These are phyloP conservation scores for Fusarium annulatum DNA, from an alignment of 2,329 filamentous ascomycete genomes.

Conservation along the genomic window DNA sequence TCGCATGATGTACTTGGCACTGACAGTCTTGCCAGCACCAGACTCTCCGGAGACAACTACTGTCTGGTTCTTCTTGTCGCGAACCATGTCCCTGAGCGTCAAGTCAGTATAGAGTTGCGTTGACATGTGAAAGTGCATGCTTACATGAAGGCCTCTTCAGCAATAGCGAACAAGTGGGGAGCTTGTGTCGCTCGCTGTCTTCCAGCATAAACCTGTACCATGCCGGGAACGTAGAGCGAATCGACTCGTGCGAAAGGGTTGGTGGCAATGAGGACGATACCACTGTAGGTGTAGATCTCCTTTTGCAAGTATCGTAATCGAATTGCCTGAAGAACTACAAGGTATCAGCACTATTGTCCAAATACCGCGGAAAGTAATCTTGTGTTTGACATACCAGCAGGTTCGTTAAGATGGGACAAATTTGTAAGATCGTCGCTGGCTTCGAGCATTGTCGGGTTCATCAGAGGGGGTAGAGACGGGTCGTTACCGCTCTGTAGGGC, in stretches of 20 bases:
- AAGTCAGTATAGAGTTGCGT: constrained; percentile 50
- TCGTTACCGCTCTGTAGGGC: constrained; percentile 83
- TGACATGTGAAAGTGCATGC: not conserved
- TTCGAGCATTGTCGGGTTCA: constrained; percentile 98
- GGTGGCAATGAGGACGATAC: constrained; percentile 97
- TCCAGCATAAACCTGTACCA: constrained; percentile 99
- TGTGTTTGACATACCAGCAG: constrained; percentile 75
- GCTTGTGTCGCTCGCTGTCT: constrained; percentile 97
- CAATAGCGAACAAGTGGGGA: constrained; percentile 97
- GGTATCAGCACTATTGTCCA: constrained; percentile 35
- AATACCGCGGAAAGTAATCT: not conserved
- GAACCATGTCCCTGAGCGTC: constrained; percentile 85
- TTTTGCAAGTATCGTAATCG: constrained; percentile 97
- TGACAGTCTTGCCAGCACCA: constrained; percentile 98
- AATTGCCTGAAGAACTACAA: constrained; percentile 92
- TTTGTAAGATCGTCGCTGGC: constrained; percentile 98
- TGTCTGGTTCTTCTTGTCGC: constrained; percentile 95
- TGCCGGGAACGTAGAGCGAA: constrained; percentile 97
- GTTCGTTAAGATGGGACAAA: constrained; percentile 96
- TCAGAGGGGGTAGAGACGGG: constrained; percentile 85
- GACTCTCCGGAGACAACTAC: constrained; percentile 99
- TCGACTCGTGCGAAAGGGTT: constrained; percentile 98
- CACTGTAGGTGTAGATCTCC: constrained; percentile 99
- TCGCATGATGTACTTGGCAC: constrained; percentile 99
- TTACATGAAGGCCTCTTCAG: constrained; percentile 97